A percentile compares a stretch with the other conserved stretches of the same genome.
These are phyloP conservation scores for Ogataea pini DNA, from an alignment of 805 yeast genomes.

Conservation along the genomic window DNA sequence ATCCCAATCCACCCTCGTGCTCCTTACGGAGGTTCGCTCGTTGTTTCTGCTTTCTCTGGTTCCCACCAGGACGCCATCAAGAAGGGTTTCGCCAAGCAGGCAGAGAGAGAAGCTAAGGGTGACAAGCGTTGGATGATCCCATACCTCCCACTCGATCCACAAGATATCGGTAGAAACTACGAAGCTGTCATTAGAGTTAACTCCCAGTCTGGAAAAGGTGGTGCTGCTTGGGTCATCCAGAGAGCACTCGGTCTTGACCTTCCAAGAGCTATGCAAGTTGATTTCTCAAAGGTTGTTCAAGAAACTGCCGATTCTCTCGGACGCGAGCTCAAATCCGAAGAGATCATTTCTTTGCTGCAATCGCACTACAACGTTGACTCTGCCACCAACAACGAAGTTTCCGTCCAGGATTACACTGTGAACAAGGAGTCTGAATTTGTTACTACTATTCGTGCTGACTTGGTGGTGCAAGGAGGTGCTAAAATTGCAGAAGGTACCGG, in stretches of 20 bases:
- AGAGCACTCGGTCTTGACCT: constrained; percentile 70
- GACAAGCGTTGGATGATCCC: constrained; percentile 67
- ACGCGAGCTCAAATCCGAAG: constrained; percentile 67
- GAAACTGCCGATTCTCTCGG: constrained; percentile 62
- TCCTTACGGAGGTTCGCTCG: constrained; percentile 78
- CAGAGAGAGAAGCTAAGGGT: constrained; percentile 49
- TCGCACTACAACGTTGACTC: constrained; percentile 52
- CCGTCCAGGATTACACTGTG: constrained; percentile 44
- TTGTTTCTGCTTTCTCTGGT: constrained; percentile 78
- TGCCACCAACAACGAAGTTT: constrained; percentile 35
- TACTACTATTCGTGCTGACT: constrained; percentile 44
- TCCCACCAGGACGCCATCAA: constrained; percentile 42
- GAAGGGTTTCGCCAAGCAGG: constrained; percentile 46
- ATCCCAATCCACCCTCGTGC: constrained; percentile 74
- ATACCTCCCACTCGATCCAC: constrained; percentile 77
- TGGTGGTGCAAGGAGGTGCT: constrained; percentile 33
- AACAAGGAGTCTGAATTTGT: constrained; percentile 39
- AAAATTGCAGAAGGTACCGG: constrained; percentile 55
- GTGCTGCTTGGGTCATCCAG: constrained; percentile 80
- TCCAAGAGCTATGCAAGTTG: constrained; percentile 71
- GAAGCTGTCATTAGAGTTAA: constrained; percentile 83
- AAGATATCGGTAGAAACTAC: constrained; percentile 77
- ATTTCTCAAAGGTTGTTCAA: constrained; percentile 67
- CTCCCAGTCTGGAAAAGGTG: constrained; percentile 88
- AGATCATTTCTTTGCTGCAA: constrained; percentile 59